Evolutionary conservation across 2,329 filamentous ascomycete species (phyloP), one percentile per base, ranked within the genome.

Genomic region (Mycosphaerella arachidis): DNA sequence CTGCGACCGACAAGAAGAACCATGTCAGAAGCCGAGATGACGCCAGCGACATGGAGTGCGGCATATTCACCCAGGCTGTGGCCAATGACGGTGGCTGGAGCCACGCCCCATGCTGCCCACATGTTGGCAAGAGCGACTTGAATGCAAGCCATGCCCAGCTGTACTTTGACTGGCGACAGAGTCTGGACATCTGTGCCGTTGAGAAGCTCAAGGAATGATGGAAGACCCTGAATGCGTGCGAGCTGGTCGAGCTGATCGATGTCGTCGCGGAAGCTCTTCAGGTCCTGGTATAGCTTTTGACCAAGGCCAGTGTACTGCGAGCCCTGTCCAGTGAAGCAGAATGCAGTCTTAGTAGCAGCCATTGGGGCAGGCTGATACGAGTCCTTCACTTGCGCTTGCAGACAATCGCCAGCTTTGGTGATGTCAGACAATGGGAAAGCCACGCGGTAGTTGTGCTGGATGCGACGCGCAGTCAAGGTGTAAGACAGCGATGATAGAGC

Each of bases 41-140:
- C 87, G 53, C 87, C 88, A 56, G 88, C 86, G 45, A 86, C 81
- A 67, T 89, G 82, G 10, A 91, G 82, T 45, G 88, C 88, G 40
- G 88, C 87, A 67, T 90, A 91, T 72, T 91, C 88, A 56, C 88
- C 88, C 30, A 91, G 76, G 66, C 86, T 89, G 73, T 82, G 79
- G 40, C 79, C 79, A 62, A 81, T 78, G 59, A 82, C 82, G 16
- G 81, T 78, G 7, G 73, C 74, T 68, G 82, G 79, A 63, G 84
- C 76, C 71, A 86, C 71, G 53, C 79, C 79, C 78, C 78, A 81
- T n/a, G 78, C 75, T 48, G 74, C 73, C 79, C 79, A 82, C 79
- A 81, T 81, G 67, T 78, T 77, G 33, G 79, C 77, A 57, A 82
- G 76, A 33, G 79, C 79, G 58, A 82, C 78, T 66, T 82, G 79